Base-by-base conservation (phyloP, 306 rosid genomes). In the Fagus crenata region DNA sequence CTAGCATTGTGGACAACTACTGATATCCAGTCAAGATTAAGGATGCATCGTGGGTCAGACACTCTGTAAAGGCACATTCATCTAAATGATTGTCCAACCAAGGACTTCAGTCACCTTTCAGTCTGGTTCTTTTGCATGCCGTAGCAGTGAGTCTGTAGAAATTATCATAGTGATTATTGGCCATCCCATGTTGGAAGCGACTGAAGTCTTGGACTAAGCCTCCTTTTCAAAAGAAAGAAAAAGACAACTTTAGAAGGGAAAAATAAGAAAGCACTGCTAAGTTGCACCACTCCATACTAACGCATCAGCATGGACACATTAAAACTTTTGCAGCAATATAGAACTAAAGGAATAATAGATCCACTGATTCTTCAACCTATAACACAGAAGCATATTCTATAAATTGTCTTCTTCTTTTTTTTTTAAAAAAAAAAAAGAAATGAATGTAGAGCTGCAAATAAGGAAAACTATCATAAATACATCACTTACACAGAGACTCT, bases 141-240 rank as follows among this genome's bases (percentile, higher is more conserved):
- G 69, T 77, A 69, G 77, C 67, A 22, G 60, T 76, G 84, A 60
- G 69, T 72, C 77, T 75, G 59, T 53, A 14, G 75, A 83, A 77
- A 67, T 67, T 86, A 86, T 78, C 81, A 82, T 53, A 72, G 54
- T 65, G 76, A 22, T 22, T 82, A 73, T 80, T 77, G 86, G 75
- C 81, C 81, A 71, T 79, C 80, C 78, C 80, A 74, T 80, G 83
- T 71, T 68, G 81, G 84, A 83, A 86, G 87, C 43, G 80, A 85
- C 83, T 81, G 78, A 71, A 36, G 18, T 75, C 81, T 81, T 78
- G 83, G 78, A 65, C 41, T 71, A 58, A 78, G 79, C 53, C 43
- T 78, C 88, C 79, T 81, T 85, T 67, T 69, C 79, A 85, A 78
- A 73, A 78, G 83, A 75, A 78, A 84, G 36, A 72, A 78, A 17